Percentiles rank a stretch among this genome's conserved stretches.
These are phyloP conservation scores for Graphiopsis chlorocephala DNA, from an alignment of 2,329 filamentous ascomycete species.

Conservation along the genomic window DNA sequence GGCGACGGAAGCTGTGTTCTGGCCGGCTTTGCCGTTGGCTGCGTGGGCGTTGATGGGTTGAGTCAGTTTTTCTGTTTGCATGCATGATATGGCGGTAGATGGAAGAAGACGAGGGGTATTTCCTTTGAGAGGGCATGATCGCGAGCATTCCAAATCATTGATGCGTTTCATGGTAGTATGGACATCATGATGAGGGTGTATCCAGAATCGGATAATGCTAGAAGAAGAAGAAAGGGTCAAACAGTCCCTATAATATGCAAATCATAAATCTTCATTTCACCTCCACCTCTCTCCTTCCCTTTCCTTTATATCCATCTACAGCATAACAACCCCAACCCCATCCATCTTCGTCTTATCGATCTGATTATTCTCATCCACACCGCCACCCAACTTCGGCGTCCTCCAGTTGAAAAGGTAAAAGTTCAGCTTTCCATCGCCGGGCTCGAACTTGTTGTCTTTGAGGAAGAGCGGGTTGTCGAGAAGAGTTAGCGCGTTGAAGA, in stretches of 20 bases:
- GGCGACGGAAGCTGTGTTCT: background rate
- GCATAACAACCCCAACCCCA: slow-evolving; percentile 86
- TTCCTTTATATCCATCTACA: slow-evolving; percentile 30
- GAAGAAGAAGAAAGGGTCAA: background rate
- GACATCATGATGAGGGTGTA: background rate
- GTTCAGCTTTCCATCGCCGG: slow-evolving; percentile 90
- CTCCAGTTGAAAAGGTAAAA: slow-evolving; percentile 99
- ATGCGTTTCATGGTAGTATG: background rate
- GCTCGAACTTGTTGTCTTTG: slow-evolving; percentile 89
- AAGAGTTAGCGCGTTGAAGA: slow-evolving; percentile 92
- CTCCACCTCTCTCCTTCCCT: background rate
- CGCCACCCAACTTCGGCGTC: slow-evolving; percentile 78
- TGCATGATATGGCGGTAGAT: background rate
- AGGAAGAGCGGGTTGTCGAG: slow-evolving; percentile 94
- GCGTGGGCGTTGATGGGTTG: background rate
- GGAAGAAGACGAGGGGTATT: background rate
- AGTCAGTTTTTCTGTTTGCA: background rate
- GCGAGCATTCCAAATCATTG: background rate
- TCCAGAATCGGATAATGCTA: background rate
- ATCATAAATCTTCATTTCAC: background rate
- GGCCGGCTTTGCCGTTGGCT: background rate
- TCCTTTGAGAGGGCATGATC: background rate
- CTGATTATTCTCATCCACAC: slow-evolving; percentile 74
- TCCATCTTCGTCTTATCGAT: slow-evolving; percentile 76
- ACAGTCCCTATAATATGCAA: background rate